These are phyloP conservation scores for Ophiobolus disseminans DNA, from an alignment of 2,329 filamentous ascomycete species.

Conservation along the genomic window DNA sequence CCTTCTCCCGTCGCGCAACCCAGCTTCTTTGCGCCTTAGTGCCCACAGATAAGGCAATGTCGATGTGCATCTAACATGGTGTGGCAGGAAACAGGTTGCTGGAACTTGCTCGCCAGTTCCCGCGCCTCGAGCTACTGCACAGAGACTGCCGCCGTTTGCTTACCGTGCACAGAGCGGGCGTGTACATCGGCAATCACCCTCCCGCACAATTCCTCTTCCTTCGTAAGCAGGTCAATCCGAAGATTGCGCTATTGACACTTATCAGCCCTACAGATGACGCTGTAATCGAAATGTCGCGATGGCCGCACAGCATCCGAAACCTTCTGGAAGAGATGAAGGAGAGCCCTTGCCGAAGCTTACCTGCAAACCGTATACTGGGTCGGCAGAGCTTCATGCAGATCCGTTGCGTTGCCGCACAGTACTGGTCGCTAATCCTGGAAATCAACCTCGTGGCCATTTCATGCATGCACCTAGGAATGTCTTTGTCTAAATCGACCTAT, in stretches of 20 bases:
- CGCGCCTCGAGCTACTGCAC: conserved; percentile 1
- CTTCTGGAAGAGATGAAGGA: not conserved
- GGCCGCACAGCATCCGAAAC: not conserved
- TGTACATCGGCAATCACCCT: conserved; percentile 7
- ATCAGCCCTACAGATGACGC: not conserved
- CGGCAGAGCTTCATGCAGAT: conserved; percentile 5
- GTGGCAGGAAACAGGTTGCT: conserved; percentile 11
- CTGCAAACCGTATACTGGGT: conserved; percentile 1
- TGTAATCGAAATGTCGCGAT: not conserved
- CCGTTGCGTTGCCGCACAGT: conserved; percentile 7
- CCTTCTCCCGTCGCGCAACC: conserved; percentile 11
- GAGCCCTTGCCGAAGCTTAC: conserved; percentile 2
- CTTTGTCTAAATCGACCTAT: conserved; percentile 15
- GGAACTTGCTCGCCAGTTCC: conserved; percentile 6
- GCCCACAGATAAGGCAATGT: not conserved
- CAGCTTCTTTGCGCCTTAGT: conserved; percentile 1
- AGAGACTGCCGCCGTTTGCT: conserved; percentile 1
- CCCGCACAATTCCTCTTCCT: not conserved
- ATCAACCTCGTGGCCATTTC: conserved; percentile 4
- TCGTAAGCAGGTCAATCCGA: not conserved
- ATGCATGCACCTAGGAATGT: conserved; percentile 3
- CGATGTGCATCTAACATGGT: not conserved
- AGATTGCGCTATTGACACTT: not conserved
- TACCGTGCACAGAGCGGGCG: conserved; percentile 4
- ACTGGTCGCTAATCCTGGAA: conserved; percentile 10